These are phyloP conservation scores for Lactarius sp. DNA, from an alignment of 768 basidiomycete genomes.

Conservation along the genomic window DNA sequence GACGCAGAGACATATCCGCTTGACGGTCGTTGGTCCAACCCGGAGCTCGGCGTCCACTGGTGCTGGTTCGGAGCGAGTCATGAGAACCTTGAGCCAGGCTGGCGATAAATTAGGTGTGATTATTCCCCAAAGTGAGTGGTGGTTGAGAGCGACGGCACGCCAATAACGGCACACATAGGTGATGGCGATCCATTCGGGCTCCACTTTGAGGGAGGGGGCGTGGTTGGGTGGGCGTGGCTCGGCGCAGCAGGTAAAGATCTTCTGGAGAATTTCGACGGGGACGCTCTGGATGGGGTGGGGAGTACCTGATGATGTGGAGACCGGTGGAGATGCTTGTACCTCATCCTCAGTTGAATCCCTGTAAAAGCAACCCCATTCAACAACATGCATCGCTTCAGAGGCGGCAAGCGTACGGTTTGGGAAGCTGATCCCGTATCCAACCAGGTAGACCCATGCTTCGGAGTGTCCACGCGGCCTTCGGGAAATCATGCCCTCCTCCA, in stretches of 20 bases:
- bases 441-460: background rate
- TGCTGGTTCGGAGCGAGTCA: conserved; percentile 12
- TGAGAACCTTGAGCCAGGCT: conserved; percentile 10
- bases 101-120: conserved; percentile 16
- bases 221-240: background rate
- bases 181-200: conserved; percentile 18
- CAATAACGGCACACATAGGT: conserved; percentile 21
- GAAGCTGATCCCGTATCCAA: background rate
- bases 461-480: background rate
- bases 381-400: background rate
- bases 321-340: background rate
- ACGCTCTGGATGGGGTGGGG: background rate
- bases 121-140: conserved; percentile 14
- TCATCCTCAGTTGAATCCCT: background rate
- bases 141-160: conserved; percentile 13
- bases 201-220: background rate
- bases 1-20: background rate
- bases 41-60: conserved; percentile 14
- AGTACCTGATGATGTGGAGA: background rate
- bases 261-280: conserved; percentile 19
- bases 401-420: background rate
- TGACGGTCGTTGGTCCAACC: conserved; percentile 2
- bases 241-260: conserved; percentile 10
- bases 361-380: background rate
- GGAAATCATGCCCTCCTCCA: background rate